These are phyloP conservation scores for Hansfordia pulvinata DNA, from an alignment of 2,329 filamentous ascomycete species.

Conservation along the genomic window DNA sequence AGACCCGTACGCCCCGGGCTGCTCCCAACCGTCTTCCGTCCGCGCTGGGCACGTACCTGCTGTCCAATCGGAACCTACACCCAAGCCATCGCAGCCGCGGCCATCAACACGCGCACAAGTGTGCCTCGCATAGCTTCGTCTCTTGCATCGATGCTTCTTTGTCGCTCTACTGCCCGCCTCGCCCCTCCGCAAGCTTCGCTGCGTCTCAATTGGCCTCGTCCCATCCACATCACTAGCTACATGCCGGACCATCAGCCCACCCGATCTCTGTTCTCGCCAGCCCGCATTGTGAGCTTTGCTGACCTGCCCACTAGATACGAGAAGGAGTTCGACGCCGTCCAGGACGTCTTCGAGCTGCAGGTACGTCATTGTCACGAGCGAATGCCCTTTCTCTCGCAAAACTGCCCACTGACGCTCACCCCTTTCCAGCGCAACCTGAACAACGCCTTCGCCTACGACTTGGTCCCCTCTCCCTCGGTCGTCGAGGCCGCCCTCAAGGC, in stretches of 20 bases:
- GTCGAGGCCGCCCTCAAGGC: constrained; percentile 85
- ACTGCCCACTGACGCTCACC: constrained; percentile 4
- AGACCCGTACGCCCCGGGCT: constrained; percentile 18
- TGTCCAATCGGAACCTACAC: background rate
- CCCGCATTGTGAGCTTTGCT: constrained; percentile 23
- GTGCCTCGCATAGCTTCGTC: no score
- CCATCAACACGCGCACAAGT: no score
- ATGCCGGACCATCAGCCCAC: constrained; percentile 12
- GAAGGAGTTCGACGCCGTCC: constrained; percentile 95
- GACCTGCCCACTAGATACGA: constrained; percentile 66
- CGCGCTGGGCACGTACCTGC: background rate
- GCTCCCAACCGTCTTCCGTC: background rate
- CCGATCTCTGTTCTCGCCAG: constrained; percentile 1
- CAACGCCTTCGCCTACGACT: constrained; percentile 99
- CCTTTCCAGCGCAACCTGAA: constrained; percentile 56
- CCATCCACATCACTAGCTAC: constrained; percentile 1
- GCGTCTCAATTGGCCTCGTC: background rate
- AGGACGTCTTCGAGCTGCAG: constrained; percentile 99
- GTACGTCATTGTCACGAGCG: constrained; percentile 35
- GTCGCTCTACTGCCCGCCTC: no score
- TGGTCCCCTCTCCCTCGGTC: constrained; percentile 88
- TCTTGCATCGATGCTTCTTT: no score
- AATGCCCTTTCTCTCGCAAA: background rate
- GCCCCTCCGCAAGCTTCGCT: background rate
- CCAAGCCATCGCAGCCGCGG: no score